phyloP scores from a whole-genome alignment of 1,284 basidiomycete genomes.

The Schizophyllum commune region DNA sequence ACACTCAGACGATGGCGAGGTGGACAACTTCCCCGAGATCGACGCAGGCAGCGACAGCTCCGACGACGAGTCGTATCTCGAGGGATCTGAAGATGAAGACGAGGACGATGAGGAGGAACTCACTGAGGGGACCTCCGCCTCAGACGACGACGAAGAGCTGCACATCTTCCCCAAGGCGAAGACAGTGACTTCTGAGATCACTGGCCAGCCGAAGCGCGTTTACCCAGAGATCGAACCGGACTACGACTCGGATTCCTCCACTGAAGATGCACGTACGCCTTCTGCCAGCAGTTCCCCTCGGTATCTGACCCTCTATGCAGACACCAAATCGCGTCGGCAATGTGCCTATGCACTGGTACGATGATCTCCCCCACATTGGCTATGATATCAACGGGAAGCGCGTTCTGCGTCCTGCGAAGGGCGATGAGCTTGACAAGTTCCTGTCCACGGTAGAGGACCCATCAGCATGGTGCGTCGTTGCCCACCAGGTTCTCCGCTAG shows the following conservation, averaged over 20 bases:
- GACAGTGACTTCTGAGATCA: slow-evolving; percentile 71
- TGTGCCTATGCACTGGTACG: slow-evolving; percentile 98
- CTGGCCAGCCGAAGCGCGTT: slow-evolving; percentile 82
- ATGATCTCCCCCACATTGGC: slow-evolving; percentile 98
- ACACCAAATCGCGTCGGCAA: slow-evolving; percentile 91
- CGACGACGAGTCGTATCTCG: slow-evolving; percentile 31
- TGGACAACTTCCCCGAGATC: slow-evolving; percentile 49
- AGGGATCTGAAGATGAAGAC: slow-evolving; percentile 26
- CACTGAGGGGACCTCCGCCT: slow-evolving; percentile 28
- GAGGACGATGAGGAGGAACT: slow-evolving; percentile 27
- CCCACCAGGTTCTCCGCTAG: slow-evolving; percentile 1
- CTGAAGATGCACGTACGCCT: slow-evolving; percentile 75
- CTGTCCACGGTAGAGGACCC: slow-evolving; percentile 91
- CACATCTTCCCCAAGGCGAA: slow-evolving; percentile 59
- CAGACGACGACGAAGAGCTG: slow-evolving; percentile 28
- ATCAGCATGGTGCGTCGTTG: slow-evolving; percentile 64
- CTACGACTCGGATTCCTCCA: slow-evolving; percentile 96
- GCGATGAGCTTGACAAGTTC: slow-evolving; percentile 98
- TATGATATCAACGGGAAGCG: slow-evolving; percentile 95
- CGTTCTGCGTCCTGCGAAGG: slow-evolving; percentile 89
- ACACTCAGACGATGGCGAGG: slow-evolving; percentile 41
- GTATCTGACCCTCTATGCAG: slow-evolving; percentile 31
- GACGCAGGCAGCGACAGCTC: slow-evolving; percentile 38
- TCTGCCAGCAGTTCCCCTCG: slow-evolving; percentile 4
- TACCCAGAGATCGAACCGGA: slow-evolving; percentile 94